Evolutionary conservation across 148 eudicot species (phyloP), one percentile per base, ranked within the genome.

Genomic region (Pharnaceum exiguum): DNA sequence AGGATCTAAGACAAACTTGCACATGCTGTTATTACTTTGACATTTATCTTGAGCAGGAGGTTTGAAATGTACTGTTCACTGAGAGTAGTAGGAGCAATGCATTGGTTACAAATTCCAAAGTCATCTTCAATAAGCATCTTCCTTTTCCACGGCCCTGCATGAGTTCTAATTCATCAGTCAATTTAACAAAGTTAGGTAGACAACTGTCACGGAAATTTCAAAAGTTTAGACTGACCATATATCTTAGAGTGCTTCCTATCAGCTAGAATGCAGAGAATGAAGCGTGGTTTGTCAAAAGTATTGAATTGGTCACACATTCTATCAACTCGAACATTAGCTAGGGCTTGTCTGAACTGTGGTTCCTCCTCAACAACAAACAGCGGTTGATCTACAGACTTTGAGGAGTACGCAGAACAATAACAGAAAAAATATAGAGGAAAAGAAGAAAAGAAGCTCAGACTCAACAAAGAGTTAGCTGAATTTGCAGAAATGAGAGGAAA

Each of bases 41-140:
- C 77, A 68, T 85, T 85, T 31, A 85, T 82, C 57, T 85, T 82
- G 46, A 85, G 59, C 24, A 82, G 81, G 17, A 82, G 66, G 59
- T 85, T 85, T 2, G 85, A 82, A 28, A 82, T 46, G 27, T 85
- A 85, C 38, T 82, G 88, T 32, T 85, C 94, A 61, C 77, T 85
- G 26, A 82, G 71, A 42, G 69, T 73, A 7, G 67, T 60, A n/a
- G 83, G 94, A 15, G 88, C 81, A 46, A 85, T 72, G 68, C 88
- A 82, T 46, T 82, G 94, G 5, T 81, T 82, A 3, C 58, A 67
- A 25, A 77, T 49, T 25, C 93, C 93, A 10, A 72, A 36, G 4
- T 85, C 87, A 0, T 82, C 57, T n/a, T n/a, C n/a, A n/a, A n/a
- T n/a, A 19, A 82, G 79, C 45, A 28, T 55, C 67, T 65, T 82